Evolutionary conservation across 1,139 yeast species (phyloP), one percentile per base, ranked within the genome.

Genomic region (Suhomyces panamericanus): DNA sequence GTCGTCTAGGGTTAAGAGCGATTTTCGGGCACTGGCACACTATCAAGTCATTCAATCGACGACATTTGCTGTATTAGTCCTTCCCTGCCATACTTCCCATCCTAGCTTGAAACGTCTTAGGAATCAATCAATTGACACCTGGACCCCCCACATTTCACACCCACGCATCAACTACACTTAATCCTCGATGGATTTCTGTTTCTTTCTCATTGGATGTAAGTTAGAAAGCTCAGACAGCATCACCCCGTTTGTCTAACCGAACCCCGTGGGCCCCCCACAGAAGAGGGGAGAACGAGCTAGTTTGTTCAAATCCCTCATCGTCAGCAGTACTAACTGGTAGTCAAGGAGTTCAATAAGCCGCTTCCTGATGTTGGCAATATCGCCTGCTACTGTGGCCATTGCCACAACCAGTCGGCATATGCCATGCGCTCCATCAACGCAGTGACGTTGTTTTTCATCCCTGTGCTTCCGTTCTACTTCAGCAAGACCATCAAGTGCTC

Each of bases 351-450:
- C 49, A 53, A 54, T 45, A 48, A 46, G 35, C 58, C 56, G n/a
- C 44, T 54, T 13, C 41, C 49, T 16, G 57, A 52, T 11, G 49
- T 54, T 3, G 58, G 56, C 8, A 35, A 48, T 32, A 43, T 54
- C 31, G 39, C 52, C 17, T 51, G 54, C 45, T 53, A 53, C 43
- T 54, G 58, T 42, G 46, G 48, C 39, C 52, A 72, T 47, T 74
- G 79, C 48, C 78, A 74, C 52, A 74, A 74, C 53, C 75, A 71
- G 46, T 65, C 75, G 20, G 79, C 75, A 2, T 66, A 63, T 55
- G 73, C 78, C 0, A 62, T 69, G 9, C 62, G 74, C 41, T 63
- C 76, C 15, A 70, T 69, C 49, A 72, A 71, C 49, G 61, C 70
- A 52, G 64, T 74, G n/a, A 74, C 78, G 0, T 49, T 74, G 24